phyloP scores from a whole-genome alignment of 2,329 filamentous ascomycete genomes.

The Parafenestella ontariensis region DNA sequence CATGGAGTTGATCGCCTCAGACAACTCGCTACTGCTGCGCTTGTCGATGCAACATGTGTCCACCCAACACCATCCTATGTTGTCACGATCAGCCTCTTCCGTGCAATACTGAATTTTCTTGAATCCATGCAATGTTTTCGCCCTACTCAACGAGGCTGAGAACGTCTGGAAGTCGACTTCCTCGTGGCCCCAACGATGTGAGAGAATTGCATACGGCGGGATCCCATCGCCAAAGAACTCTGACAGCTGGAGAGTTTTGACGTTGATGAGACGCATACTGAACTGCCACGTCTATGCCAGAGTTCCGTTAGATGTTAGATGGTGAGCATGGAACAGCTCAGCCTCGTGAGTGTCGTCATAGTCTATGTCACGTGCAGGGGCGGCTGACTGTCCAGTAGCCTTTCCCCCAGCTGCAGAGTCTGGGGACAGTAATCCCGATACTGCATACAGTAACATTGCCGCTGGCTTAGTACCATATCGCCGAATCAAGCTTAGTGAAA shows the following conservation, averaged over 20 bases:
- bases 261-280: not conserved
- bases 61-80: not conserved
- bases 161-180: not conserved
- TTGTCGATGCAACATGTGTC: not conserved
- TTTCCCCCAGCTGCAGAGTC: too few relatives aligned
- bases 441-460: too few relatives aligned
- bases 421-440: too few relatives aligned
- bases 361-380: too few relatives aligned
- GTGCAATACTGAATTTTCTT: slow-evolving; percentile 1
- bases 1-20: too few relatives aligned
- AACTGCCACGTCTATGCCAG: not conserved
- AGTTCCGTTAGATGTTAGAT: not conserved
- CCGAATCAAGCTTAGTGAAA: too few relatives aligned
- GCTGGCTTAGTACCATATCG: too few relatives aligned
- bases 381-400: too few relatives aligned
- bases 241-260: not conserved
- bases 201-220: slow-evolving; percentile 9
- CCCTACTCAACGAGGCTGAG: not conserved
- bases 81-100: not conserved
- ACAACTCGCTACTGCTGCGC: not conserved
- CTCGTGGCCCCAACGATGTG: slow-evolving; percentile 3
- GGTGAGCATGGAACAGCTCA: too few relatives aligned
- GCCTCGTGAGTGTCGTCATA: too few relatives aligned
- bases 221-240: not conserved
- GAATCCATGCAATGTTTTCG: slow-evolving; percentile 32